Evolutionary conservation across 176 grass and related monocot species (phyloP).

Genomic region (Eleusine indica): DNA sequence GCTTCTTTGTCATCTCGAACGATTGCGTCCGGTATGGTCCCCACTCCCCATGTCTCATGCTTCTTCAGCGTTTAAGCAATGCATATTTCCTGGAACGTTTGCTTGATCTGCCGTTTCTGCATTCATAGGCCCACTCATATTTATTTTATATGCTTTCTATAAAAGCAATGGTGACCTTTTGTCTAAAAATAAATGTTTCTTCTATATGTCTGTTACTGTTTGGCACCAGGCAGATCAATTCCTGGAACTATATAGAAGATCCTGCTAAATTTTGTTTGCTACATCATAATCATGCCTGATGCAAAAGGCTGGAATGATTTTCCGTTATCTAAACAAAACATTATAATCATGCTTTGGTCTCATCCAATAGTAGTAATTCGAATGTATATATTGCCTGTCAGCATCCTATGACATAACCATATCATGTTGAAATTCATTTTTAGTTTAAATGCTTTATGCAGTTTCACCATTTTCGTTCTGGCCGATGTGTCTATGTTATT

Average conservation of each 20-base stretch:
- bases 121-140: not conserved
- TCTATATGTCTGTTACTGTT: not conserved
- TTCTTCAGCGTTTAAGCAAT: not conserved
- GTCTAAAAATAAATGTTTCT: not conserved
- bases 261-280: not conserved
- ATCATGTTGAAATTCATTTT: conserved; percentile 2
- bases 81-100: not conserved
- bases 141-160: too few species aligned
- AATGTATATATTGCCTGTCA: not conserved
- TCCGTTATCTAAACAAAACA: not conserved
- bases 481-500: not conserved
- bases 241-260: not conserved
- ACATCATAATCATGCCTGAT: not conserved
- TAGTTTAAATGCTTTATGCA: not conserved
- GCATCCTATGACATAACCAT: not conserved
- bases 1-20: not conserved
- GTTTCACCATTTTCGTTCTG: not conserved
- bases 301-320: not conserved
- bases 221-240: not conserved
- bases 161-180: too few species aligned
- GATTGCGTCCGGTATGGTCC: conserved; percentile 29
- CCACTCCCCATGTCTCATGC: not conserved
- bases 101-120: not conserved
- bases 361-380: not conserved
- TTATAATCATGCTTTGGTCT: not conserved